Evolutionary conservation across 352 stramenopile genomes (phyloP), one percentile per base, ranked within the genome.

Genomic region (Phytopythium litorale): DNA sequence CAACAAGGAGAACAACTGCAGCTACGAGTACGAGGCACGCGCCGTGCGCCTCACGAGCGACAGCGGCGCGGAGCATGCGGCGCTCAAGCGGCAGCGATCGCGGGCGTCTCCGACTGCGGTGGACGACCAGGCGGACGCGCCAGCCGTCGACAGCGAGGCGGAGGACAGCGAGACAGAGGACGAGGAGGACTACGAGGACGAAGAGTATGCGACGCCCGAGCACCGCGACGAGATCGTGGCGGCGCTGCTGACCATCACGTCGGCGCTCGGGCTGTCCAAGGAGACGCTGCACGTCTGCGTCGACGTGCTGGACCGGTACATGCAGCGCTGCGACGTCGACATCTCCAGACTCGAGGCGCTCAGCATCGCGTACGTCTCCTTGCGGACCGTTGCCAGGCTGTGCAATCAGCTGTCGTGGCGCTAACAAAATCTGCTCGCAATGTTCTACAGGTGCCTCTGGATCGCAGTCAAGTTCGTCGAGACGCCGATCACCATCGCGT

Each of bases 381-480:
- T 5, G 18, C 21, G 2, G 33, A 43, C 11, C 32, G 21, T 9
- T 57, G 19, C 51, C 19, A 7, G 12, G 28, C 7, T 11, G 19
- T n/a, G 18, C 42, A 25, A 25, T 48, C 19, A 6, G 35, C 32
- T 11, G 5, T 15, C 4, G 3, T 57, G 15, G 2, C 32, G 8
- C 52, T 58, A 25, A 51, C 38, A 33, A 25, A 28, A 1, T 1
- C 35, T 16, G 16, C 43, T 25, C 3, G 11, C 2, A 1, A 21
- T 58, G 40, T 0, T 33, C 8, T 63, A 25, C 58, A 88, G 77
- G 1, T 91, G 79, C 19, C 68, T 91, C 12, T 89, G 81, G 81
- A 81, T 91, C 37, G 77, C 81, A 9, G 76, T 88, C 67, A 89
- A 91, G 67, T 89, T 91, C 37, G 71, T 84, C 8, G 78, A 91